These are phyloP conservation scores for Galeopsis tetrahit DNA, from an alignment of 257 asterid genomes.

Conservation along the genomic window DNA sequence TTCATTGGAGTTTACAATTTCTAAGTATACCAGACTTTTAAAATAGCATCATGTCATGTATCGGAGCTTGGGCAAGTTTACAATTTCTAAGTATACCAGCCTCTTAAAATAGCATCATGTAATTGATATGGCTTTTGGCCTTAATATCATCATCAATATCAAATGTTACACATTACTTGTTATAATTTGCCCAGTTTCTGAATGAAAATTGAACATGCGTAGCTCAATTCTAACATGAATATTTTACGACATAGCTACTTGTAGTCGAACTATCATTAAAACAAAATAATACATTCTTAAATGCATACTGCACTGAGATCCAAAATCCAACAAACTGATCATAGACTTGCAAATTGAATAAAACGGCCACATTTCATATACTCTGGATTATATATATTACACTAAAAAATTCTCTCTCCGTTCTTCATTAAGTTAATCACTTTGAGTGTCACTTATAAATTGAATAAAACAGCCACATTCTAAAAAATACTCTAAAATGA, in stretches of 20 bases:
- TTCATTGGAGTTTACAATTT: slow-evolving; percentile 82
- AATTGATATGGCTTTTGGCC: slow-evolving; percentile 23
- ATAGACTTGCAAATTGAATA: slow-evolving; percentile 42
- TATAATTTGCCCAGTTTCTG: not conserved
- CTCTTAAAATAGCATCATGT: slow-evolving; percentile 18
- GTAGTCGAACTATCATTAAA: not conserved
- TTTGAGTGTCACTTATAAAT: too few species aligned
- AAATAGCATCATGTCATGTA: slow-evolving; percentile 10
- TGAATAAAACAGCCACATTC: too few species aligned
- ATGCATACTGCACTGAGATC: slow-evolving; percentile 28
- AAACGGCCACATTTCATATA: not conserved
- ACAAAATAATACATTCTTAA: not conserved
- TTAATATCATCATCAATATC: slow-evolving; percentile 8
- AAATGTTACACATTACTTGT: not conserved
- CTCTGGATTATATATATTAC: not conserved
- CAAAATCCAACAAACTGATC: slow-evolving; percentile 14
- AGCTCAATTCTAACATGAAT: too few species aligned
- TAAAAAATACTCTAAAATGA: not conserved
- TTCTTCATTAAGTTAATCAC: too few species aligned
- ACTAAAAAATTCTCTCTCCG: too few species aligned
- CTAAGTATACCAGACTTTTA: slow-evolving; percentile 36
- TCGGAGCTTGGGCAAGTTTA: slow-evolving; percentile 81
- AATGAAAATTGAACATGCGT: not conserved
- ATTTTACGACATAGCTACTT: too few species aligned
- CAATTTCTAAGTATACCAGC: slow-evolving; percentile 49